Evolutionary conservation across 768 basidiomycete species (phyloP).

Genomic region (Boletus sp.): DNA sequence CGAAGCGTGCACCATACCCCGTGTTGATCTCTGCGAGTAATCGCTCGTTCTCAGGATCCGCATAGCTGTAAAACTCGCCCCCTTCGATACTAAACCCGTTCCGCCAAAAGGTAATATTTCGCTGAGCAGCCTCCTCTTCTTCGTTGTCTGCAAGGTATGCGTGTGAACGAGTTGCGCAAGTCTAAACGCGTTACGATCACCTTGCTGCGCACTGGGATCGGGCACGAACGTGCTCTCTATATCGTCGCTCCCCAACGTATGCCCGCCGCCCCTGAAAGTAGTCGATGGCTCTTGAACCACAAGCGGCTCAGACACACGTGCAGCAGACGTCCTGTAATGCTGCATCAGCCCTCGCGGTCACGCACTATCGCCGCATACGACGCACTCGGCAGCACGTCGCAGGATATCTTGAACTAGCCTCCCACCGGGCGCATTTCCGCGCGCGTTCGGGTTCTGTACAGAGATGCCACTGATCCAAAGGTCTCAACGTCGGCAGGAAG

Average conservation of each 20-base stretch:
- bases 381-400: constrained; percentile 78
- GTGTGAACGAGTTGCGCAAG: not conserved
- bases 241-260: constrained; percentile 90
- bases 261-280: constrained; percentile 68
- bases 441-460: constrained; percentile 75
- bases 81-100: constrained; percentile 92
- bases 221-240: constrained; percentile 72
- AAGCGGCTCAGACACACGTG: constrained; percentile 14
- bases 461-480: constrained; percentile 67
- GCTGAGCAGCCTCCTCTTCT: constrained; percentile 56
- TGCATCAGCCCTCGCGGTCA: not conserved
- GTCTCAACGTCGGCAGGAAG: not conserved
- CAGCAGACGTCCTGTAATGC: constrained; percentile 16
- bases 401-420: constrained; percentile 68
- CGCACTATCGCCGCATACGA: not conserved
- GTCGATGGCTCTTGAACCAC: constrained; percentile 17
- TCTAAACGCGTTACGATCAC: constrained; percentile 3
- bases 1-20: constrained; percentile 51
- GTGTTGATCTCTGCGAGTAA: constrained; percentile 73
- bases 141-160: constrained; percentile 10
- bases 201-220: constrained; percentile 53
- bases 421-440: constrained; percentile 47
- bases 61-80: constrained; percentile 79
- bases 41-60: constrained; percentile 67
- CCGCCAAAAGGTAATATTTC: constrained; percentile 87